Evolutionary conservation across 148 eudicot species (phyloP).

Genomic region (Nepenthes gracilis): DNA sequence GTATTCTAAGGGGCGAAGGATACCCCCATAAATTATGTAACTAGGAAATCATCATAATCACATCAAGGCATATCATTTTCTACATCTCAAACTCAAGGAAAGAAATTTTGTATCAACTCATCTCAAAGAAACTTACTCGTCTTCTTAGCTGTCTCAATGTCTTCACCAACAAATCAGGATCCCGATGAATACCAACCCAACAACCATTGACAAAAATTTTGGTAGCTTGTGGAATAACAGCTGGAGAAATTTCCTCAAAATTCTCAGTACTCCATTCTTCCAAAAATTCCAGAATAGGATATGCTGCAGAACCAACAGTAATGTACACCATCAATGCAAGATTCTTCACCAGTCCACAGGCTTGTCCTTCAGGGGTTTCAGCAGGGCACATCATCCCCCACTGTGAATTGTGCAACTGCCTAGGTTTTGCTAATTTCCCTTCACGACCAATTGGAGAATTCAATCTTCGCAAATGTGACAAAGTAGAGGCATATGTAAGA

Average conservation of each 20-base stretch:
- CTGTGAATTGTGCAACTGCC: conserved; percentile 97
- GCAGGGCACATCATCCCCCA: conserved; percentile 99
- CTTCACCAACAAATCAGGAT: conserved; percentile 87
- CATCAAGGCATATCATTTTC: not conserved
- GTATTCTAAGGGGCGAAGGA: too few species aligned
- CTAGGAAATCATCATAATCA: too few species aligned
- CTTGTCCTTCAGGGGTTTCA: conserved; percentile 99
- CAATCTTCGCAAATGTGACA: conserved; percentile 84
- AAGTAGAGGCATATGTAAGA: conserved; percentile 91
- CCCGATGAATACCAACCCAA: conserved; percentile 98
- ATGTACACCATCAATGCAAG: conserved; percentile 95
- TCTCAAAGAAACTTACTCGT: conserved; percentile 43
- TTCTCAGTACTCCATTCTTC: conserved; percentile 99
- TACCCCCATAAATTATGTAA: too few species aligned
- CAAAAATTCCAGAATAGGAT: conserved; percentile 88
- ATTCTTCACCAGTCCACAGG: conserved; percentile 95
- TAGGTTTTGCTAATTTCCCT: conserved; percentile 95
- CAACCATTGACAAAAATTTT: conserved; percentile 97
- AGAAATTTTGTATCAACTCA: not conserved
- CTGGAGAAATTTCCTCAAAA: conserved; percentile 94
- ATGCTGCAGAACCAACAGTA: conserved; percentile 95
- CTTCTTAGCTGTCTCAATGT: conserved; percentile 78
- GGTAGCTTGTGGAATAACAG: conserved; percentile 89
- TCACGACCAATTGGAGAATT: conserved; percentile 98
- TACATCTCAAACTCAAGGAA: not conserved